Percentiles rank a stretch among this genome's conserved stretches.
Evolutionary conservation across 768 basidiomycete genomes (phyloP).

Genomic region (Mycena belliarum): DNA sequence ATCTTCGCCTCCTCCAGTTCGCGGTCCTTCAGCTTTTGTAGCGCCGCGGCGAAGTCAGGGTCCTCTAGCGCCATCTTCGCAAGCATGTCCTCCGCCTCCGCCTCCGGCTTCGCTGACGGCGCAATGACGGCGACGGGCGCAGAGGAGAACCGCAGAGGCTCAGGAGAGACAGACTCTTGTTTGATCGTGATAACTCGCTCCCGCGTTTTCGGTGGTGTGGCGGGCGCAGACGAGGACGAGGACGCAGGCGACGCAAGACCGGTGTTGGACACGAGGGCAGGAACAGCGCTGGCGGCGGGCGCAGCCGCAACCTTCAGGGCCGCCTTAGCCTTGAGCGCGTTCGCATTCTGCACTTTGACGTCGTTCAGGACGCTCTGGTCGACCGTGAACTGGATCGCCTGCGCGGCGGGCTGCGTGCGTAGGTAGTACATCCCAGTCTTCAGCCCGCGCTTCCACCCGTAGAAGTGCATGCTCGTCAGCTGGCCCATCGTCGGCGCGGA

Average conservation of each 20-base stretch:
- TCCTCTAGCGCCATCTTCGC: constrained; percentile 56
- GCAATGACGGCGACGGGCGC: constrained; percentile 27
- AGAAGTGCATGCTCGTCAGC: constrained; percentile 79
- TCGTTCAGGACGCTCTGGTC: constrained; percentile 77
- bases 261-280: constrained; percentile 28
- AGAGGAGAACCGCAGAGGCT: constrained; percentile 13
- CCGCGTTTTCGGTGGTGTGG: constrained; percentile 17
- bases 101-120: constrained; percentile 23
- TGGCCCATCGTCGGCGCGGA: constrained; percentile 73
- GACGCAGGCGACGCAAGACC: constrained; percentile 25
- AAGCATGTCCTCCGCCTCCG: constrained; percentile 50
- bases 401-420: constrained; percentile 75
- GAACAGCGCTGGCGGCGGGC: constrained; percentile 23
- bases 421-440: constrained; percentile 88
- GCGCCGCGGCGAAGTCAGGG: constrained; percentile 79
- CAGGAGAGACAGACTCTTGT: constrained; percentile 28
- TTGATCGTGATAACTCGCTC: constrained; percentile 26
- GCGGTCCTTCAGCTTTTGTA: constrained; percentile 67
- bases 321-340: constrained; percentile 27
- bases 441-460: constrained; percentile 84
- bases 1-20: constrained; percentile 82
- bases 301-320: constrained; percentile 23
- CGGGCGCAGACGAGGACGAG: constrained; percentile 23
- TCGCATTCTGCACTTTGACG: constrained; percentile 49
- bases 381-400: constrained; percentile 70